Base-by-base conservation (phyloP, 441 rosid species). In the Gossypium lobatum region DNA sequence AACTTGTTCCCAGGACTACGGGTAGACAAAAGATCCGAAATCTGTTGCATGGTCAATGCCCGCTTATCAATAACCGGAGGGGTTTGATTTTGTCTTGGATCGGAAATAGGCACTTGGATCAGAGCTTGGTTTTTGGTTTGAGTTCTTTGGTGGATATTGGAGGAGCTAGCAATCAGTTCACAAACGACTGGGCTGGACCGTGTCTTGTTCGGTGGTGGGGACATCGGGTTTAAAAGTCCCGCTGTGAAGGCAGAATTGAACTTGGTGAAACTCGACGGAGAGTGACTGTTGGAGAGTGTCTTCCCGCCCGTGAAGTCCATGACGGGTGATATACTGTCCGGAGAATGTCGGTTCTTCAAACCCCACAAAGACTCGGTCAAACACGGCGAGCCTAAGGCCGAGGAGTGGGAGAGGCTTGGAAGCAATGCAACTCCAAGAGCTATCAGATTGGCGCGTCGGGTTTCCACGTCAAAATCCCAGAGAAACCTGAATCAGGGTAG, bases 201-300 rank as follows among this genome's bases (percentile, higher is more conserved):
- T n/a, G 91, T 70, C 74, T 88, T 91, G 72, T 92, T 95, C 2
- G 52, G 99, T n/a, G 96, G 98, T 0, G 98, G 97, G 13, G 99
- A 95, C 96, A 93, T 87, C 14, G 98, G 99, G 77, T 95, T 95
- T 34, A 95, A 53, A 17, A 93, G 91, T 9, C 99, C 99, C 3
- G 98, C 99, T n/a, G 96, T 89, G 78, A 95, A 81, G 11, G 94
- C 94, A 13, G 98, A 85, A 85, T 95, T 91, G 79, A 95, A 91
- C 71, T 91, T 93, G 39, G 86, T 85, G 84, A 95, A 93, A 73
- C 92, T 91, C 21, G 90, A 89, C 2, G 93, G 90, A 48, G 76
- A 57, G 14, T 77, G 75, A 26, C 85, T 80, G 10, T 83, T 85
- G 39, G 76, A 31, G 2, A 77, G 74, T 17, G 76, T 74, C 1